Base-by-base conservation (phyloP, 2,329 filamentous ascomycete species). In the Fusarium caatingaense region DNA sequence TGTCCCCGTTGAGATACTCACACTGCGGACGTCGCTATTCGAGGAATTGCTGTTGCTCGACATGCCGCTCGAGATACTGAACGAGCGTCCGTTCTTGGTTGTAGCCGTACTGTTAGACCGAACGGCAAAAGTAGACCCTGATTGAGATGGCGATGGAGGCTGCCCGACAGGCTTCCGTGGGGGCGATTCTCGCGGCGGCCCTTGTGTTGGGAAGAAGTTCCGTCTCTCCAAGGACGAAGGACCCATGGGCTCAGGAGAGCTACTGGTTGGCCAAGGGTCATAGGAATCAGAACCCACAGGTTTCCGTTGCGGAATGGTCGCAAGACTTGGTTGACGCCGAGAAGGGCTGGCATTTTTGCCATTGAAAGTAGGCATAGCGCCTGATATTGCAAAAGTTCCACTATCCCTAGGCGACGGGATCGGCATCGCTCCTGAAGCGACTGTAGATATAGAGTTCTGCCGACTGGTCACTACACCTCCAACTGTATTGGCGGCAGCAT, bases 1-100 rank as follows among this genome's bases (percentile, higher is more conserved):
- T 12, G 72, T 68, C 4, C 74, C 74, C 2, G 69, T 76, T 18
- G 74, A 72, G 37, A 76, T 68, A 25, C 69, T 69, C 4, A 71
- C 72, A 15, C 73, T 78, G 10, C 62, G 66, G 20, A 60, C 64
- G 41, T 75, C 72, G 20, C 72, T 75, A 12, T 66, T 66, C 8
- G 74, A 76, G 2, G 75, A 76, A 30, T 67, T 76, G 32, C 71
- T 76, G n/a, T 72, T 71, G 15, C 55, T 69, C 18, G 76, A 76
- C 3, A 64, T 34, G 3, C 46, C 65, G 11, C 74, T 76, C 0
- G 70, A 76, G 15, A 75, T 64, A 27, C 73, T 76, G 10, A 58
- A 64, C 3, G 73, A 66, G n/a, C 74, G 72, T 4, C 66, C 48
- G 4, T 69, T 67, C 10, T 25, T 60, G n/a, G 37, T 49, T 20